Evolutionary conservation across 768 basidiomycete genomes (phyloP), one percentile per base, ranked within the genome.

Genomic region (Cytidiella melzeri): DNA sequence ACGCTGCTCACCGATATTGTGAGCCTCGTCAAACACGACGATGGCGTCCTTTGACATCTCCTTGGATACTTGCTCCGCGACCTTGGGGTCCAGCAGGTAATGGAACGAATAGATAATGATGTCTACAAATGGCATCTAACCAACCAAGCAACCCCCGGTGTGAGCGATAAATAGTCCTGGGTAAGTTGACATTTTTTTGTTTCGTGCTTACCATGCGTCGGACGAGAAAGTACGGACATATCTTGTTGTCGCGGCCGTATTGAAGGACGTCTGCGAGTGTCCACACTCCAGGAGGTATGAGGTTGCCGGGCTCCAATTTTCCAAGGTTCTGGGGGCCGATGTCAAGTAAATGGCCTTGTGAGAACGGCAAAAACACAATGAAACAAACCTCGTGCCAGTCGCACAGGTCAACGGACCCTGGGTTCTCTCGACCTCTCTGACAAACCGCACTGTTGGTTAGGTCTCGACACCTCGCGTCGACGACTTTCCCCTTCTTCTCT

Each of bases 51-150:
- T 98, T 6, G 88, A 90, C 70, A 99, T 75, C 65, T 99, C 96
- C 62, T 92, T 94, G 2, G 96, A 98, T 12, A 99, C 96, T 69
- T 98, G 94, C 58, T 98, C 96, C 0, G 96, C 96, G 37, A 99
- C 94, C 68, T 99, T 99, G 2, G 96, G 96, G 69, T 99, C 96
- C 25, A 99, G 79, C 25, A 99, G 75, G 65, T 99, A 99, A 66
- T 99, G 96, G 68, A 98, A 99, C 18, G 96, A 99, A 64, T 97
- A 99, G 67, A 99, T 98, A 67, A 99, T 83, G 58, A 98, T 76
- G 64, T 96, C 91, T 30, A 89, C 90, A 66, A 94, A 95, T 0
- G 92, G 86, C 81, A 99, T 87, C 95, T 98, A 55, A 23, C 9
- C 20, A 36, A 5, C 47, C n/a, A n/a, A n/a, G n/a, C n/a, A n/a